Conservation (phyloP, 192 early-diverging fungal species). For the Umbelopsis sp. region DNA sequence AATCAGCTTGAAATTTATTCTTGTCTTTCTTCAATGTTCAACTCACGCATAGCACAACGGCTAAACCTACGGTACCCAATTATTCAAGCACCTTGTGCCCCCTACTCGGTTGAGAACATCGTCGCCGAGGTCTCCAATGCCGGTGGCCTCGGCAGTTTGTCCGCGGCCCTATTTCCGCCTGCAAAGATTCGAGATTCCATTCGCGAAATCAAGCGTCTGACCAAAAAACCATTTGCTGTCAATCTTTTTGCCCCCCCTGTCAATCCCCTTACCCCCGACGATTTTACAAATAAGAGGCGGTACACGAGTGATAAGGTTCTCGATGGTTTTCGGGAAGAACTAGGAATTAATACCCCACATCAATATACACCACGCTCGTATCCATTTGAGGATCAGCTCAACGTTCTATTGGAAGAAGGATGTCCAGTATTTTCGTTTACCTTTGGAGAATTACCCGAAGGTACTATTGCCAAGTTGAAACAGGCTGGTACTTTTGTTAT, state of each 20-base stretch:
- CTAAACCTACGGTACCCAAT: constrained; percentile 29
- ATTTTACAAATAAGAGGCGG: constrained; percentile 14
- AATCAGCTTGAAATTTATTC: not conserved
- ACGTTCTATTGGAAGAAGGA: constrained; percentile 27
- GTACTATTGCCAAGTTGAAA: constrained; percentile 8
- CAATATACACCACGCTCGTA: constrained; percentile 21
- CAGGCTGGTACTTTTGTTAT: constrained; percentile 24
- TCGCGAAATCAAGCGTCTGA: constrained; percentile 23
- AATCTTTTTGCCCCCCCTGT: constrained; percentile 27
- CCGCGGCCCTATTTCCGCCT: constrained; percentile 15
- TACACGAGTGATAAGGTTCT: constrained; percentile 21
- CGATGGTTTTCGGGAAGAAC: constrained; percentile 15
- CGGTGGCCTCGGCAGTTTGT: constrained; percentile 32
- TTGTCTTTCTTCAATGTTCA: not conserved
- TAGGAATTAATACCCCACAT: constrained; percentile 11
- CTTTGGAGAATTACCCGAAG: constrained; percentile 31
- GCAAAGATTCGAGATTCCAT: constrained; percentile 17
- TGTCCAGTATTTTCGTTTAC: constrained; percentile 32
- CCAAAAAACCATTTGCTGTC: constrained; percentile 30
- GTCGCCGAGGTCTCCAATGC: constrained; percentile 29
- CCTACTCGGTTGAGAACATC: constrained; percentile 13
- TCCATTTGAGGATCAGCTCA: constrained; percentile 25
- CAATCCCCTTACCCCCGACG: not conserved
- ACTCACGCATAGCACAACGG: constrained; percentile 19
- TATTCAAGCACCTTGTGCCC: constrained; percentile 30